phyloP scores from a whole-genome alignment of 2,329 filamentous ascomycete genomes.

The Microdochium bolleyi region DNA sequence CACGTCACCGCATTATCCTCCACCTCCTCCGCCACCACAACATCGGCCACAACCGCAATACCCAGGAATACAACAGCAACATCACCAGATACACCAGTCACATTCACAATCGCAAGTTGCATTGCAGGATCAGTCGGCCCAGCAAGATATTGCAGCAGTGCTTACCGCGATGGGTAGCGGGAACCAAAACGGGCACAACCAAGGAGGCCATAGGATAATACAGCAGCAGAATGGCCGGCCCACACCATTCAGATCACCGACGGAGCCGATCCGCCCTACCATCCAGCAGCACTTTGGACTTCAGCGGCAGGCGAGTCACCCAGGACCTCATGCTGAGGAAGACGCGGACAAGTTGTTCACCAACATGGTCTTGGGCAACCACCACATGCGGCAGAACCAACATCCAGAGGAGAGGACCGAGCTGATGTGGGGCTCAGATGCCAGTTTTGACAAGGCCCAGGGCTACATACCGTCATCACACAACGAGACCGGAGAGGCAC shows the following conservation, averaged over 20 bases:
- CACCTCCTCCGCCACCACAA: slow-evolving; percentile 1
- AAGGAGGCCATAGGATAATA: slow-evolving; percentile 7
- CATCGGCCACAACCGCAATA: slow-evolving; percentile 4
- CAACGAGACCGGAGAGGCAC: slow-evolving; percentile 49
- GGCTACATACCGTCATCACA: slow-evolving; percentile 50
- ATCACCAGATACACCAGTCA: background rate
- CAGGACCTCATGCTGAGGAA: slow-evolving; percentile 14
- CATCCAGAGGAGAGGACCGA: slow-evolving; percentile 26
- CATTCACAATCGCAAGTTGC: slow-evolving; percentile 5
- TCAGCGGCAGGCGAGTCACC: slow-evolving; percentile 6
- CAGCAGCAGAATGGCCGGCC: slow-evolving; percentile 8
- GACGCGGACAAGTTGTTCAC: slow-evolving; percentile 22
- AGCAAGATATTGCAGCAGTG: slow-evolving; percentile 18
- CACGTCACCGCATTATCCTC: slow-evolving; percentile 11
- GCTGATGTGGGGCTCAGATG: slow-evolving; percentile 61
- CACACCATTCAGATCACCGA: slow-evolving; percentile 7
- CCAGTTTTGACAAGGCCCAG: slow-evolving; percentile 49
- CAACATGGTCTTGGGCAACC: slow-evolving; percentile 30
- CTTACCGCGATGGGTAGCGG: slow-evolving; percentile 18
- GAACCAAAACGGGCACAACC: slow-evolving; percentile 11
- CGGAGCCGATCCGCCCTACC: slow-evolving; percentile 10
- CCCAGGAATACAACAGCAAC: background rate
- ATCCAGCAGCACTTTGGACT: slow-evolving; percentile 8
- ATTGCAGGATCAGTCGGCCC: slow-evolving; percentile 13
- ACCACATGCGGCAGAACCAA: slow-evolving; percentile 8